Conservation (phyloP, 179 eudicot genomes). For the Beta macrorhiza region DNA sequence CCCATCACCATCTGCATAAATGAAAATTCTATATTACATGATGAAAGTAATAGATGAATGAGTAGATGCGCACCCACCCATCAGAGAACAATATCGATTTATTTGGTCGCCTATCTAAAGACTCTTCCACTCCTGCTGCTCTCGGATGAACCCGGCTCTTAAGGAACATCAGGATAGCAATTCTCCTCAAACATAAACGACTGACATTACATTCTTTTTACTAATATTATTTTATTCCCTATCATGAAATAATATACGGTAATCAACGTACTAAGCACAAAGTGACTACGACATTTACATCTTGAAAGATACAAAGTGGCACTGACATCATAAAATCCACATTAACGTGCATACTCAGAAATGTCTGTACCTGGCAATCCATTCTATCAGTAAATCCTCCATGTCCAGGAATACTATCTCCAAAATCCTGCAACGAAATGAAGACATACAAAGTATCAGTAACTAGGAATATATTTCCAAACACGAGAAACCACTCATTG, state of each 20-base stretch:
- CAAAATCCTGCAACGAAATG: slow-evolving; percentile 61
- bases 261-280: too few relatives aligned
- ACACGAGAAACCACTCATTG: not conserved
- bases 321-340: not conserved
- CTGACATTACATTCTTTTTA: too few relatives aligned
- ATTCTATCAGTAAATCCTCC: slow-evolving; percentile 90
- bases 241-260: too few relatives aligned
- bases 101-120: too few relatives aligned
- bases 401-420: slow-evolving; percentile 90
- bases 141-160: too few relatives aligned
- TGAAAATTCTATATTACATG: not conserved
- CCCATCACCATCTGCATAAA: slow-evolving; percentile 88
- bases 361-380: slow-evolving; percentile 76
- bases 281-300: not conserved
- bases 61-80: too few relatives aligned
- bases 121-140: too few relatives aligned
- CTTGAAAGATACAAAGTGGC: not conserved
- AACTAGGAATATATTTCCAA: not conserved
- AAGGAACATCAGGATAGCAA: too few relatives aligned
- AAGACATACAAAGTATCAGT: not conserved
- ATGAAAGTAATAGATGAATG: not conserved
- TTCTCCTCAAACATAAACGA: too few relatives aligned
- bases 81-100: too few relatives aligned
- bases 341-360: not conserved
- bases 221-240: too few relatives aligned